Base-by-base conservation (phyloP, 371 early-diverging fungal species). In the Rhizopus stolonifer region DNA sequence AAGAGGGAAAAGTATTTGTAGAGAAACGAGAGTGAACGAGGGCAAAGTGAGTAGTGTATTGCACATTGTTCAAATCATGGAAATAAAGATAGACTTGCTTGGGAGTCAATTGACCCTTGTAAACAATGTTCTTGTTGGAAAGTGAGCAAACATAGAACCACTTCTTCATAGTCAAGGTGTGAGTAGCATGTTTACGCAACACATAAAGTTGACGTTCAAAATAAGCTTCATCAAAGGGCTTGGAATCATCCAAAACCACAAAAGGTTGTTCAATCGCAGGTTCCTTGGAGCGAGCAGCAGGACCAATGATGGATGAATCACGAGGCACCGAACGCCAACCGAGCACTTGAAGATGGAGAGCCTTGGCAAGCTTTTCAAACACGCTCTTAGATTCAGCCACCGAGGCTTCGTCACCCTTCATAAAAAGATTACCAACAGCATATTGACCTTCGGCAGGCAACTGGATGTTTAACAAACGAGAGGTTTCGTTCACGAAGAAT, bases 11-110 rank as follows among this genome's bases (percentile, higher is more conserved):
- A 17, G 98, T 98, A 79, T 98, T 98, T 36, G 98, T 98, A 31
- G 95, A 95, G 85, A 96, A 98, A 53, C 98, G 87, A 51, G 96
- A 95, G 74, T 98, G 98, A 34, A 98, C 98, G 38, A 98, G 75
- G 10, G 93, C 91, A 85, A 96, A 98, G 64, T 95, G 93, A 38
- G 92, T 85, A 49, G 77, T 74, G 69, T 85, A 96, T 36, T 72
- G 77, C 49, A 82, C 78, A 66, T 95, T 90, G 53, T 78, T 79
- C 36, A 98, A 75, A 76, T 98, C 98, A 51, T 83, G 72, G 66
- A 89, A 98, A 76, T 94, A 98, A 40, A 80, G 72, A 65, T 90
- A 94, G 3, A 98, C 94, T 65, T 98, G 95, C n/a, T 82, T 83
- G 10, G 98, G 96, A 7, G 93, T 84, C 31, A 96, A 83, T 66